These are phyloP conservation scores for Exophiala bonariae DNA, from an alignment of 2,329 filamentous ascomycete genomes.

Conservation along the genomic window DNA sequence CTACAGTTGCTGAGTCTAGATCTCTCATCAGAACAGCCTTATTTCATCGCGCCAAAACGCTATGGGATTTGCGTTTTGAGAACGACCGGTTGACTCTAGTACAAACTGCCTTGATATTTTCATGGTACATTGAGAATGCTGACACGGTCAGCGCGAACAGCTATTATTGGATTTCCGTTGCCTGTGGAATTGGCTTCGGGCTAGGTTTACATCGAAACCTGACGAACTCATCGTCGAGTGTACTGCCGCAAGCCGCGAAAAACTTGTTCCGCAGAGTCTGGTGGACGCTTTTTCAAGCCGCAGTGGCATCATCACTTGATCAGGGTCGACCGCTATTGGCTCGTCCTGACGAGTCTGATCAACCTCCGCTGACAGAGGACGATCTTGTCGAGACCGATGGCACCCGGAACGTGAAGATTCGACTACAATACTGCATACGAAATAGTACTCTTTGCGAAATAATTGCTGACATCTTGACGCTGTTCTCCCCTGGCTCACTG, in stretches of 20 bases:
- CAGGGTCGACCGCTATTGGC: slow-evolving; percentile 56
- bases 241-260: slow-evolving; percentile 38
- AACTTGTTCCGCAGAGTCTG: slow-evolving; percentile 45
- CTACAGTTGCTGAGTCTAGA: slow-evolving; percentile 26
- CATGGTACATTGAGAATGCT: slow-evolving; percentile 29
- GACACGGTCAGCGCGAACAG: slow-evolving; percentile 28
- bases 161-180: slow-evolving; percentile 32
- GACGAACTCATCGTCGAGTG: neutral
- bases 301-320: slow-evolving; percentile 44
- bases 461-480: slow-evolving; percentile 41
- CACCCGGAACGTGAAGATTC: slow-evolving; percentile 47
- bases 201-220: slow-evolving; percentile 29
- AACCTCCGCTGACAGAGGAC: slow-evolving; percentile 50
- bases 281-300: slow-evolving; percentile 46
- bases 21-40: slow-evolving; percentile 27
- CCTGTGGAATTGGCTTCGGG: slow-evolving; percentile 31
- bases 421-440: slow-evolving; percentile 47
- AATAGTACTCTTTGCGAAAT: slow-evolving; percentile 50
- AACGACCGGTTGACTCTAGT: slow-evolving; percentile 29
- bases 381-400: slow-evolving; percentile 47
- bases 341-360: slow-evolving; percentile 30
- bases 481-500: slow-evolving; percentile 3
- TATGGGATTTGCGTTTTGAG: slow-evolving; percentile 33
- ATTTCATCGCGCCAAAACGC: slow-evolving; percentile 29
- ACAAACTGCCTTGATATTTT: slow-evolving; percentile 32